A percentile compares a stretch with the other conserved stretches of the same genome.
phyloP scores from a whole-genome alignment of 2,329 filamentous ascomycete genomes.

The Lachnellula suecica region DNA sequence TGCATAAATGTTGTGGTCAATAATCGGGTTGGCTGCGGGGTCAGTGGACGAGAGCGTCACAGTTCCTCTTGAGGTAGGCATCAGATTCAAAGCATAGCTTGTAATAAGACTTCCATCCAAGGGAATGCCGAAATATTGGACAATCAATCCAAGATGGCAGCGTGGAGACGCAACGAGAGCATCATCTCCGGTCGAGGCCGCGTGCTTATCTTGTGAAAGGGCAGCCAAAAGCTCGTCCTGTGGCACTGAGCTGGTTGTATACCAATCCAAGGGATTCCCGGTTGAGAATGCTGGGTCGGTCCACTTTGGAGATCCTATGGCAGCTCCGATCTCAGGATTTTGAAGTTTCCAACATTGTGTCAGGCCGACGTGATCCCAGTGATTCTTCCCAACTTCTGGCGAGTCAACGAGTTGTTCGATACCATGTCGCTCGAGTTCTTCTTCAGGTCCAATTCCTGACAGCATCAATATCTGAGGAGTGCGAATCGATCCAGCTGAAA shows the following conservation, averaged over 20 bases:
- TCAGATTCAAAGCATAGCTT: background rate
- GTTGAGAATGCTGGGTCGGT: background rate
- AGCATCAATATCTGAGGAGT: slow-evolving; percentile 41
- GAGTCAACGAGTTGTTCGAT: slow-evolving; percentile 36
- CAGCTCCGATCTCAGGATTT: background rate
- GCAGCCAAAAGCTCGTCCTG: background rate
- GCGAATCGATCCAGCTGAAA: slow-evolving; percentile 47
- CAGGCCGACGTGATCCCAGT: slow-evolving; percentile 37
- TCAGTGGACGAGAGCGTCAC: slow-evolving; percentile 60
- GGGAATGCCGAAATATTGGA: background rate
- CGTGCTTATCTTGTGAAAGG: background rate
- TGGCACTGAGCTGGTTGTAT: background rate
- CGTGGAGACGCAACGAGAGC: background rate
- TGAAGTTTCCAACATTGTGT: background rate
- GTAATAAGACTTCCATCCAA: slow-evolving; percentile 7
- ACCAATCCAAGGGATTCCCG: background rate
- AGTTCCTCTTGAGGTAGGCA: slow-evolving; percentile 40
- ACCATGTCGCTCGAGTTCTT: slow-evolving; percentile 40
- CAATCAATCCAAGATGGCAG: background rate
- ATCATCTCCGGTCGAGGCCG: background rate
- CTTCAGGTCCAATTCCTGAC: slow-evolving; percentile 37
- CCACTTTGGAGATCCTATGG: background rate
- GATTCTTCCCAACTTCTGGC: slow-evolving; percentile 48
- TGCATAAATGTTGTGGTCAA: slow-evolving; percentile 59
- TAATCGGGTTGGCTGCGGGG: slow-evolving; percentile 61